These are phyloP conservation scores for Aureobasidium sp. DNA, from an alignment of 2,329 filamentous ascomycete species.

Conservation along the genomic window DNA sequence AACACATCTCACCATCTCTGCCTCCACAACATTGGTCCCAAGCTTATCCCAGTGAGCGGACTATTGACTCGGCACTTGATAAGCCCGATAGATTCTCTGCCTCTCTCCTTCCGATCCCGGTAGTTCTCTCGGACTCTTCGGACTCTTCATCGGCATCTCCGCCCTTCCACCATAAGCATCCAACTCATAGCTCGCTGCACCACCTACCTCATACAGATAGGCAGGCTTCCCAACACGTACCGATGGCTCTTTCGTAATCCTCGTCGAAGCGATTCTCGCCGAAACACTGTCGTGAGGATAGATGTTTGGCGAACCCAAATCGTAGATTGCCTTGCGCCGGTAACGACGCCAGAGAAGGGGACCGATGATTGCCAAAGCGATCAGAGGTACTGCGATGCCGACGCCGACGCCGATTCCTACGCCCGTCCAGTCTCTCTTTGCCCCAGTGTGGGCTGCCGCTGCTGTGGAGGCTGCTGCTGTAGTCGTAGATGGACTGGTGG, in stretches of 20 bases:
- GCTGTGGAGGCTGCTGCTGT: neutral
- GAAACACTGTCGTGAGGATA: too few species aligned
- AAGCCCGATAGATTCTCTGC: neutral
- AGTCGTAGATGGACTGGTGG: too few species aligned
- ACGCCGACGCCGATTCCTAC: neutral
- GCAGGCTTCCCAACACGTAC: too few species aligned
- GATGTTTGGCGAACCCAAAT: too few species aligned
- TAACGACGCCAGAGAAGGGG: too few species aligned
- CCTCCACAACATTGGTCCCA: neutral
- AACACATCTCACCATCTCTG: neutral
- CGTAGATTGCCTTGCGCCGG: neutral
- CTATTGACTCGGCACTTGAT: neutral
- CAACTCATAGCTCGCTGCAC: neutral
- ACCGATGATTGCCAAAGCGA: neutral
- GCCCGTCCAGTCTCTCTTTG: neutral
- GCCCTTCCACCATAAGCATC: neutral
- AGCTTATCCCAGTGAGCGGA: neutral
- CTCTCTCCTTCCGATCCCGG: neutral
- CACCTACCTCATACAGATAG: too few species aligned
- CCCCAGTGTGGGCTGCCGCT: neutral
- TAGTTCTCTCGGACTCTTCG: neutral
- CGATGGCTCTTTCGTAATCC: too few species aligned
- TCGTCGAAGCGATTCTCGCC: too few species aligned
- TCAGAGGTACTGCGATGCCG: neutral
- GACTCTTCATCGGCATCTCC: neutral